A percentile compares a stretch with the other conserved stretches of the same genome.
Conservation (phyloP, 345 rosid species). For the Bruguiera sexangula region DNA sequence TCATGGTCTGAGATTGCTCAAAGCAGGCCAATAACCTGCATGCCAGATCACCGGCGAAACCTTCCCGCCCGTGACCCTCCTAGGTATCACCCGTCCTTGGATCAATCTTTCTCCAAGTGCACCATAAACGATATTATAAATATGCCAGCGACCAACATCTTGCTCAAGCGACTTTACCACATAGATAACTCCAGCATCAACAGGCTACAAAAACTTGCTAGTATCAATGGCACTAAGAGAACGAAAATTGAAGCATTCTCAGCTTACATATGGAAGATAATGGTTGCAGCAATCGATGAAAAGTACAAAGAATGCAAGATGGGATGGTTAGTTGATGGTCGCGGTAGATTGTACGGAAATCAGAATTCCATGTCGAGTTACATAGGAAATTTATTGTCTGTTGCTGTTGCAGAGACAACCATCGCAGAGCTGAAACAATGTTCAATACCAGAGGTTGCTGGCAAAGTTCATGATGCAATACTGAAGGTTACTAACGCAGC, state of each 20-base stretch:
- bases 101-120: conserved; percentile 55
- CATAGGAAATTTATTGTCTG: conserved; percentile 74
- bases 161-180: conserved; percentile 68
- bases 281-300: conserved; percentile 48
- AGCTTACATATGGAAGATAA: conserved; percentile 71
- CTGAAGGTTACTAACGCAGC: conserved; percentile 47
- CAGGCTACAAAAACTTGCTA: conserved; percentile 52
- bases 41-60: conserved; percentile 60
- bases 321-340: conserved; percentile 90
- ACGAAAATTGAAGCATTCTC: conserved; percentile 88
- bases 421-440: conserved; percentile 43
- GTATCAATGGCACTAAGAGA: conserved; percentile 39
- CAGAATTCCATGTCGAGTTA: conserved; percentile 43
- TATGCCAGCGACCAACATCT: conserved; percentile 40
- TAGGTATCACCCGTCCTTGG: conserved; percentile 46
- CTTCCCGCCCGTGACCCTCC: conserved; percentile 63
- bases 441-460: conserved; percentile 54
- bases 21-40: conserved; percentile 50
- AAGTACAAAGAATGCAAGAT: conserved; percentile 58
- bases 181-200: conserved; percentile 50
- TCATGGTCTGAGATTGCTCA: conserved; percentile 70
- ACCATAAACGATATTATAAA: conserved; percentile 59
- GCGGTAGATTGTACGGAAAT: conserved; percentile 40
- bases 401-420: conserved; percentile 61
- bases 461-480: conserved; percentile 53